Evolutionary conservation across 2,329 filamentous ascomycete genomes (phyloP).

Genomic region (Mollisia scopiformis): DNA sequence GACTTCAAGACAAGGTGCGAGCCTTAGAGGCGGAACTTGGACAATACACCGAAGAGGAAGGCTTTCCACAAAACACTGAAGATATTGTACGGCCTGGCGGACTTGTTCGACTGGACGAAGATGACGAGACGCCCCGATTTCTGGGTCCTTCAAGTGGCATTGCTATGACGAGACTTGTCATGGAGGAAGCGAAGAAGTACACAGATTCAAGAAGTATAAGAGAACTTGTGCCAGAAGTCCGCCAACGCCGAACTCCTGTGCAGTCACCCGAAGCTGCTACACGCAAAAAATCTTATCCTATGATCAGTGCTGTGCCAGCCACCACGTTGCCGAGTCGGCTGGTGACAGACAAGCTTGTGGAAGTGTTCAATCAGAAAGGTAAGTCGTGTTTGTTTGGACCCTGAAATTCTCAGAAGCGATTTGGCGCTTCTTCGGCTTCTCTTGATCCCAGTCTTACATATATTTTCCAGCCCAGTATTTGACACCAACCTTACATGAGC

Average conservation of each 20-base stretch:
- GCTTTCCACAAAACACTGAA: slow-evolving; percentile 72
- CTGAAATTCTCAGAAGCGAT: not conserved
- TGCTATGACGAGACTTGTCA: slow-evolving; percentile 89
- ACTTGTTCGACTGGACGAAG: slow-evolving; percentile 80
- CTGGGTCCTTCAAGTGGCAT: slow-evolving; percentile 94
- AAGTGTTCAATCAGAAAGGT: slow-evolving; percentile 88
- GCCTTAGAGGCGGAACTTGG: slow-evolving; percentile 81
- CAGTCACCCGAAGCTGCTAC: slow-evolving; percentile 57
- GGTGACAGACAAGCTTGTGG: slow-evolving; percentile 77
- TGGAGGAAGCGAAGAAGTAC: slow-evolving; percentile 95
- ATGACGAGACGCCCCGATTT: slow-evolving; percentile 85
- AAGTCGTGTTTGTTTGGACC: slow-evolving; percentile 31
- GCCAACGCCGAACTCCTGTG: slow-evolving; percentile 66
- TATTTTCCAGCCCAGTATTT: slow-evolving; percentile 79
- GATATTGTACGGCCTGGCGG: slow-evolving; percentile 86
- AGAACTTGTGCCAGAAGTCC: slow-evolving; percentile 81
- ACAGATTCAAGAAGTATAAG: slow-evolving; percentile 90
- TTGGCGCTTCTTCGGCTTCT: not conserved
- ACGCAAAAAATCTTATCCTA: slow-evolving; percentile 85
- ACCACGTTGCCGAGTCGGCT: slow-evolving; percentile 72
- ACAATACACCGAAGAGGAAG: slow-evolving; percentile 77
- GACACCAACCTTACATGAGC: slow-evolving; percentile 85
- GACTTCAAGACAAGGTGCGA: slow-evolving; percentile 84
- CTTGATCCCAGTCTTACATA: slow-evolving; percentile 13
- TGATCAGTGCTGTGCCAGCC: slow-evolving; percentile 84